Evolutionary conservation across 306 rosid species (phyloP).

Genomic region (Pyrus betulifolia): DNA sequence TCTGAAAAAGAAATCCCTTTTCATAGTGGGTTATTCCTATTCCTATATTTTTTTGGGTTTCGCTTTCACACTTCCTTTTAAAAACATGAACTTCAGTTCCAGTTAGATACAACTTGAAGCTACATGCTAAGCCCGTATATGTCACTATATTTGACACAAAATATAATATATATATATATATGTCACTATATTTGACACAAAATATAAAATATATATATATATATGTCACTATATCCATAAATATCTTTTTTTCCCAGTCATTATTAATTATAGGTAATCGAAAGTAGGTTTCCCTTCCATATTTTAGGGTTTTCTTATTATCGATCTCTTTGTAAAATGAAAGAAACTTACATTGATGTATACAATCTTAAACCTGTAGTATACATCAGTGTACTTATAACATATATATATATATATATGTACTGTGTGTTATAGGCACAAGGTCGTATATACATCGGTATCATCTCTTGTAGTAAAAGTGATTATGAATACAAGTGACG

Average conservation of each 20-base stretch:
- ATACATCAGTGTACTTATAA: background rate
- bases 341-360: background rate
- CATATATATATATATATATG: background rate
- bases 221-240: background rate
- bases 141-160: too few relatives aligned
- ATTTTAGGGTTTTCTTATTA: background rate
- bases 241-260: background rate
- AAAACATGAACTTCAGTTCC: background rate
- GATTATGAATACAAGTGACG: background rate
- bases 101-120: background rate
- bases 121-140: background rate
- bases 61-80: slow-evolving; percentile 15
- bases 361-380: background rate
- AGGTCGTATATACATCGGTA: background rate
- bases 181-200: too few relatives aligned
- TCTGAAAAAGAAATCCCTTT: slow-evolving; percentile 9
- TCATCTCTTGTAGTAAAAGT: background rate
- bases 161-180: too few relatives aligned
- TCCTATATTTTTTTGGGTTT: slow-evolving; percentile 2
- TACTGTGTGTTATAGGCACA: background rate
- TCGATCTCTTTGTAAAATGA: too few relatives aligned
- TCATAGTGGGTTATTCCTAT: slow-evolving; percentile 9
- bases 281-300: background rate
- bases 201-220: too few relatives aligned
- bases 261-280: background rate